A percentile compares a stretch with the other conserved stretches of the same genome.
phyloP scores from a whole-genome alignment of 2,329 filamentous ascomycete species.

The Hymenoscyphus scutula region DNA sequence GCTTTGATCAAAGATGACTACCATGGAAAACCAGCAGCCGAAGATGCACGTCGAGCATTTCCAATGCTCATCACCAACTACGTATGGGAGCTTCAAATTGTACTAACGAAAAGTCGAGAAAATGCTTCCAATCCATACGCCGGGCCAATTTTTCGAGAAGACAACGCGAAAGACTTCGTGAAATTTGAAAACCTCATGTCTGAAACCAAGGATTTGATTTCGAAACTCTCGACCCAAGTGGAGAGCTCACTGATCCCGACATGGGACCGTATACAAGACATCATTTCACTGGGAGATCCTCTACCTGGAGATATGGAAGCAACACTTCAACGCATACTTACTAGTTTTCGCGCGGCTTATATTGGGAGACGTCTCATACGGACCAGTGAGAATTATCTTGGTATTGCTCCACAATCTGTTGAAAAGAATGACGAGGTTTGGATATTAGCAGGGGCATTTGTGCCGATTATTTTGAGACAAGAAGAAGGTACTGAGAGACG shows the following conservation, averaged over 20 bases:
- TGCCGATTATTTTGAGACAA: conserved; percentile 11
- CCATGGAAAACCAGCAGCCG: conserved; percentile 6
- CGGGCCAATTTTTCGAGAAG: not conserved
- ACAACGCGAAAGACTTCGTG: not conserved
- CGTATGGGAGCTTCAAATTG: conserved; percentile 2
- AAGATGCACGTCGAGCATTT: conserved; percentile 7
- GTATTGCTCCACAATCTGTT: conserved; percentile 9
- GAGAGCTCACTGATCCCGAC: not conserved
- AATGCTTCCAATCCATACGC: not conserved
- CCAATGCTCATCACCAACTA: conserved; percentile 5
- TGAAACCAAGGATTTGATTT: not conserved
- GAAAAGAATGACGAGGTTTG: conserved; percentile 5
- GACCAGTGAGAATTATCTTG: conserved; percentile 6
- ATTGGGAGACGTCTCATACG: conserved; percentile 15
- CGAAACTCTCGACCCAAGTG: not conserved
- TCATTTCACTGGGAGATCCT: not conserved
- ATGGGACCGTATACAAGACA: not conserved
- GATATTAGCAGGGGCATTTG: conserved; percentile 6
- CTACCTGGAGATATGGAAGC: not conserved
- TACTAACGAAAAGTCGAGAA: not conserved
- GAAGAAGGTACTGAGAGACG: not conserved
- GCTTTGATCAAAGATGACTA: conserved; percentile 19
- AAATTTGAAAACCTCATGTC: not conserved
- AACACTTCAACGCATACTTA: not conserved
- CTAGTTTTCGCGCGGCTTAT: conserved; percentile 15